Evolutionary conservation across 768 basidiomycete genomes (phyloP), one percentile per base, ranked within the genome.

Genomic region (Suillus alpinus): DNA sequence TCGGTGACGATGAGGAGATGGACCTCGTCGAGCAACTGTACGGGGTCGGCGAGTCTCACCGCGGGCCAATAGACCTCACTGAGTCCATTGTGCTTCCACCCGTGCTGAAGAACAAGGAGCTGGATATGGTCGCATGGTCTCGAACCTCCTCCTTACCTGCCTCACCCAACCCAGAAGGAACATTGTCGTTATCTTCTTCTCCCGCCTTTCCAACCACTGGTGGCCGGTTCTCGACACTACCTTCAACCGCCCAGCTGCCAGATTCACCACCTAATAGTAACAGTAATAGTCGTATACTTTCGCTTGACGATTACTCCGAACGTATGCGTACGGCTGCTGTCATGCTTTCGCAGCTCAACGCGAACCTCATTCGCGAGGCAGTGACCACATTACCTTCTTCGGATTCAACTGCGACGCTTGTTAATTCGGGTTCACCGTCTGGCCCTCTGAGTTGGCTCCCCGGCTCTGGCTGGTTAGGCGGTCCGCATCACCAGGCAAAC

Each of bases 261-360:
- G 65, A 65, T 14, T 47, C 56, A 12, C 41, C 39, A 18, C 59
- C 32, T 43, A 63, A 59, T 41, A 52, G 63, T 20, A 55, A 44
- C 34, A 56, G 37, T 2, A 52, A 16, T 39, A 6, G 51, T 18
- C 59, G 41, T 37, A 53, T 64, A 29, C 77, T 98, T 14, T 94
- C 95, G 0, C 78, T 99, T 26, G 96, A 99, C 67, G 96, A 99
- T 66, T 99, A 99, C 76, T 96, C 96, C 0, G 94, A 98, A 66
- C 86, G 97, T 56, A 99, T 99, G 97, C 87, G 94, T 8, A 97
- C 95, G 10, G 97, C 97, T 10, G 97, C 97, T 10, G 89, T 98
- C 63, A 98, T 99, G 97, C 87, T 99, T 32, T 88, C 97, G 1
- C 97, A 99, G 74, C 82, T 99, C 52, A 97, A 95, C 67, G 88